Evolutionary conservation across 148 eudicot species (phyloP).

Genomic region (Rhododendron ovatum): DNA sequence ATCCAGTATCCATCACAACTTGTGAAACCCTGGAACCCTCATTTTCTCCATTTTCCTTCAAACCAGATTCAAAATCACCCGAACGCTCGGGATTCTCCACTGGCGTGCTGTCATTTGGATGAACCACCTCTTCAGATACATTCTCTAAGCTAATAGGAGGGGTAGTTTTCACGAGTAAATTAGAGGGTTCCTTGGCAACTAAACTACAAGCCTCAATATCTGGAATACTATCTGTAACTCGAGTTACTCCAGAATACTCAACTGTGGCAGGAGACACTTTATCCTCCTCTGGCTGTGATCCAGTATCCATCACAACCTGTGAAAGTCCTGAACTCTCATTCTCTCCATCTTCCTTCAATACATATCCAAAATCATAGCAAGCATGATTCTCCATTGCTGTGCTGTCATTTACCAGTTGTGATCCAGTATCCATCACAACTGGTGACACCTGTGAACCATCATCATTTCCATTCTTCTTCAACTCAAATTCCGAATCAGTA

Average conservation of each 20-base stretch:
- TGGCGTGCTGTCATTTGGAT: background rate
- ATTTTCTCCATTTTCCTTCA: slow-evolving; percentile 15
- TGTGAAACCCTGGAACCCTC: slow-evolving; percentile 5
- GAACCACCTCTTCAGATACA: slow-evolving; percentile 11
- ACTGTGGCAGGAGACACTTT: background rate
- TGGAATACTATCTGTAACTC: slow-evolving; percentile 18
- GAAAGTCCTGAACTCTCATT: slow-evolving; percentile 11
- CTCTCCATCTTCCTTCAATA: slow-evolving; percentile 13
- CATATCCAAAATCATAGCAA: slow-evolving; percentile 1
- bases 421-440: background rate
- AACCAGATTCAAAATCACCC: slow-evolving; percentile 7
- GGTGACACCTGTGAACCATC: slow-evolving; percentile 1
- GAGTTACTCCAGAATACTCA: slow-evolving; percentile 4
- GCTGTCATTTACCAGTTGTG: background rate
- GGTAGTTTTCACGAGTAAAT: slow-evolving; percentile 10
- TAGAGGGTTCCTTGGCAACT: slow-evolving; percentile 7
- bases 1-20: background rate
- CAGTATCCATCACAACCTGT: slow-evolving; percentile 10
- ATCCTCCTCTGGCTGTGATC: slow-evolving; percentile 11
- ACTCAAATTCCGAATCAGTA: slow-evolving; percentile 1
- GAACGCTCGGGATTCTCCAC: background rate
- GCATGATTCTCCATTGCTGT: background rate
- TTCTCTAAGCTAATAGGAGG: background rate
- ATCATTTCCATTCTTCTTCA: slow-evolving; percentile 14
- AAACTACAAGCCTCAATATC: slow-evolving; percentile 12